Evolutionary conservation across 2,329 filamentous ascomycete species (phyloP), one percentile per base, ranked within the genome.

Genomic region (Taxawa tesnikishii): DNA sequence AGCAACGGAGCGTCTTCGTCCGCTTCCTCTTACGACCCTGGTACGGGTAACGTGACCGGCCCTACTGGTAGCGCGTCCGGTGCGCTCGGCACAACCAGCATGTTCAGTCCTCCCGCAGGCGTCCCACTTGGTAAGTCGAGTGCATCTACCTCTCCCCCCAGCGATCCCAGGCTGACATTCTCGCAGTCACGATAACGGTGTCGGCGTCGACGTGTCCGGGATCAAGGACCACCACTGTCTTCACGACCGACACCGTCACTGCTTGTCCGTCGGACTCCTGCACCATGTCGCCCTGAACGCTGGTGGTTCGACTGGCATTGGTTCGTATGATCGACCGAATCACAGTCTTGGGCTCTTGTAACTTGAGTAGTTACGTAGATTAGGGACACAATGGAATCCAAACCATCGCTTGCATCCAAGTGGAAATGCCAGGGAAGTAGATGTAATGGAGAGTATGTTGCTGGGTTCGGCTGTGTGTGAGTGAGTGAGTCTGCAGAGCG

Each of bases 241-340:
- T 31, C 33, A 36, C 28, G n/a, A 36, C 33, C 6, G 29, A 36
- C n/a, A 36, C 33, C 5, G 33, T 36, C 16, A 36, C 33, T 1
- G 30, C 33, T 4, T 36, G 33, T 12, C 13, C 33, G n/a, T 11
- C 33, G 11, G 33, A 32, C 7, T 23, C 19, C n/a, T n/a, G n/a
- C n/a, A n/a, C n/a, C n/a, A n/a, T n/a, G n/a, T n/a, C n/a, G n/a
- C n/a, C n/a, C n/a, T n/a, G n/a, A n/a, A n/a, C n/a, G n/a, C n/a
- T n/a, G n/a, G n/a, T n/a, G n/a, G n/a, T n/a, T n/a, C n/a, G n/a
- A n/a, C n/a, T n/a, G n/a, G n/a, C n/a, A n/a, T n/a, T n/a, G n/a
- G n/a, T n/a, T n/a, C n/a, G n/a, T n/a, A n/a, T n/a, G n/a, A n/a
- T n/a, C n/a, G n/a, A n/a, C n/a, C n/a, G n/a, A n/a, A n/a, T n/a